Base-by-base conservation (phyloP, 345 rosid species). In the Melaleuca alternifolia region DNA sequence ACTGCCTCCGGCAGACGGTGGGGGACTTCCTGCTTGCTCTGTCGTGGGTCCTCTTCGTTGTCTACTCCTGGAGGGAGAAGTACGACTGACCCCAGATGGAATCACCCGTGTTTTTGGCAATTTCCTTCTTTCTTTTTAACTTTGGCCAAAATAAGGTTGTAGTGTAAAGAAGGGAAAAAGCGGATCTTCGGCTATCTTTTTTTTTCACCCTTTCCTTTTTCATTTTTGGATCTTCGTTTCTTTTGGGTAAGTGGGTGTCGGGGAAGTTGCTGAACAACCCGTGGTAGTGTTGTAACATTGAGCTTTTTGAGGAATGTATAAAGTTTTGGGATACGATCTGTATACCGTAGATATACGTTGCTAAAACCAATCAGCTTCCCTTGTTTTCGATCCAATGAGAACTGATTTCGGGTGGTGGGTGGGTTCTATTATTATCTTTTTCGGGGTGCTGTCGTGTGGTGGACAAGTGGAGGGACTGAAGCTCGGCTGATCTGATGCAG, bases 1-100 rank as follows among this genome's bases (percentile, higher is more conserved):
- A 93, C 88, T 94, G 92, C 87, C 33, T 91, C 65, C 89, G 93
- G 82, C 92, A 90, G 89, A 93, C 94, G 20, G 92, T 92, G 84
- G 95, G 95, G 76, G 96, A 92, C 77, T 41, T 91, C 84, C 8
- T 93, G n/a, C 84, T 95, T 90, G 92, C 92, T 23, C 89, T 94
- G 44, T 95, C 98, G 14, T 93, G 96, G 98, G 91, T 94, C 10
- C 90, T 92, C 88, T 90, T 95, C 71, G 92, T 95, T n/a, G 93
- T 92, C 56, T 95, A 85, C 91, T 90, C 95, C n/a, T 92, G 98
- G 98, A 91, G 92, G 83, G 98, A 95, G 86, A 95, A 92, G 91
- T 94, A 95, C 86, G 96, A 94, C 89, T 94, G 87, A 87, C 65
- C 52, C 26, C 28, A 37, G 48, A 11, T 12, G 46, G 79, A 37